Evolutionary conservation across 2,329 filamentous ascomycete species (phyloP).

Genomic region (Diaporthe sp.): DNA sequence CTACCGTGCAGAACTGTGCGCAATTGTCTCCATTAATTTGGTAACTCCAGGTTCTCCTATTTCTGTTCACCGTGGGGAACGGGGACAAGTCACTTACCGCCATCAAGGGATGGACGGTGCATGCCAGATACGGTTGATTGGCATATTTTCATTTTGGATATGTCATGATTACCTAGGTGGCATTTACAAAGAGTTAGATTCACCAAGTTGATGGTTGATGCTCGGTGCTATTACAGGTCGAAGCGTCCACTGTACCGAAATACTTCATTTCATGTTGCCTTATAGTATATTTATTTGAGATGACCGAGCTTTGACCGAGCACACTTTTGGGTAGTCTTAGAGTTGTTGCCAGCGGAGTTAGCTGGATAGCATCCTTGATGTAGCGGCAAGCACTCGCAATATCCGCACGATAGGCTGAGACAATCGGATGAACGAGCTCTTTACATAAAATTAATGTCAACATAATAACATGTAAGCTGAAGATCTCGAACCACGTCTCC

Average conservation of each 20-base stretch:
- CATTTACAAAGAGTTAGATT: not conserved
- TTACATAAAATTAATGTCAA: not conserved
- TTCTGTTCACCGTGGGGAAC: not conserved
- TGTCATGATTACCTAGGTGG: not conserved
- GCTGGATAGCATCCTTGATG: not conserved
- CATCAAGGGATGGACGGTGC: not conserved
- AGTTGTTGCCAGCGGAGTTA: not conserved
- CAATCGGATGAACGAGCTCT: not conserved
- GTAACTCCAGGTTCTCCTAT: not conserved
- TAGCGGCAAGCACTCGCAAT: not conserved
- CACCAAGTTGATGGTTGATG: not conserved
- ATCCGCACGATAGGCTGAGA: not conserved
- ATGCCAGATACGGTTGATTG: not conserved
- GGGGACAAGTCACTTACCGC: not conserved
- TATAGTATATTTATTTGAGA: not conserved
- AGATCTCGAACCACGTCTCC: not conserved
- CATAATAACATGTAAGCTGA: not conserved
- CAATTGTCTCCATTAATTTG: not conserved
- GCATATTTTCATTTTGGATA: not conserved
- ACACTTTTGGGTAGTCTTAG: not conserved
- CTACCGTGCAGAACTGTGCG: not conserved
- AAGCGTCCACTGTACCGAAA: not conserved
- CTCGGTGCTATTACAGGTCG: not conserved
- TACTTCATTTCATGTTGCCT: not conserved
- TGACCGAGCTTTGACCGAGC: not conserved